Conservation (phyloP, 2,329 filamentous ascomycete genomes). For the Sporothrix dimorphospora region DNA sequence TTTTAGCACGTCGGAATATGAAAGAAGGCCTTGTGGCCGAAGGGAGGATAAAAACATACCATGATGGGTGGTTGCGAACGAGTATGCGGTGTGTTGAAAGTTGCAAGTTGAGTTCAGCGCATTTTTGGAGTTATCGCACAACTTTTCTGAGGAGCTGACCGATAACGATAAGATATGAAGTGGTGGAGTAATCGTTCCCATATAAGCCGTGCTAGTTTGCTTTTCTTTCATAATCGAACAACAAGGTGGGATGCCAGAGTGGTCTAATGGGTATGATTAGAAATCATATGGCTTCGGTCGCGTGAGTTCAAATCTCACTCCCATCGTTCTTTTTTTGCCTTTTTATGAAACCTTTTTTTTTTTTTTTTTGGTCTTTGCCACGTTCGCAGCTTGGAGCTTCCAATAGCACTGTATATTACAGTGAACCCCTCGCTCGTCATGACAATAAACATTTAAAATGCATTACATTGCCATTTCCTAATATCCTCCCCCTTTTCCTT, state of each 20-base stretch:
- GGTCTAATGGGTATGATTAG: conserved; percentile 35
- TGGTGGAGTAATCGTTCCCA: background rate
- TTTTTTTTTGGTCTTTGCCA: background rate
- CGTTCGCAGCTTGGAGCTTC: background rate
- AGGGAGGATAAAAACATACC: background rate
- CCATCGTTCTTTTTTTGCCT: conserved; percentile 28
- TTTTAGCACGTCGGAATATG: background rate
- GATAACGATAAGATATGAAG: background rate
- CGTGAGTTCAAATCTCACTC: conserved; percentile 35
- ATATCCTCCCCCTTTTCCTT: background rate
- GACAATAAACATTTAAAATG: background rate
- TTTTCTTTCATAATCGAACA: background rate
- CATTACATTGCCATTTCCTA: background rate
- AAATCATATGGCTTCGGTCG: conserved; percentile 35
- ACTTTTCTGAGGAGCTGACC: background rate
- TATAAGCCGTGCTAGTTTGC: background rate
- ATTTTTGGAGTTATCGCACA: background rate
- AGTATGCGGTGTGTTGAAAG: background rate
- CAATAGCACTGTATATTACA: conserved; percentile 3
- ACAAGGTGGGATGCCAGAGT: conserved; percentile 32
- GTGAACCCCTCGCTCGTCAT: background rate
- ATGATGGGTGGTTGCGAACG: conserved; percentile 6
- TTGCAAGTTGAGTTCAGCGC: background rate
- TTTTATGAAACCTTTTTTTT: conserved; percentile 15
- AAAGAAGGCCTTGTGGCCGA: background rate